Evolutionary conservation across 208 protist species (phyloP), one percentile per base, ranked within the genome.

Genomic region (Tritrichomonas foetus): DNA sequence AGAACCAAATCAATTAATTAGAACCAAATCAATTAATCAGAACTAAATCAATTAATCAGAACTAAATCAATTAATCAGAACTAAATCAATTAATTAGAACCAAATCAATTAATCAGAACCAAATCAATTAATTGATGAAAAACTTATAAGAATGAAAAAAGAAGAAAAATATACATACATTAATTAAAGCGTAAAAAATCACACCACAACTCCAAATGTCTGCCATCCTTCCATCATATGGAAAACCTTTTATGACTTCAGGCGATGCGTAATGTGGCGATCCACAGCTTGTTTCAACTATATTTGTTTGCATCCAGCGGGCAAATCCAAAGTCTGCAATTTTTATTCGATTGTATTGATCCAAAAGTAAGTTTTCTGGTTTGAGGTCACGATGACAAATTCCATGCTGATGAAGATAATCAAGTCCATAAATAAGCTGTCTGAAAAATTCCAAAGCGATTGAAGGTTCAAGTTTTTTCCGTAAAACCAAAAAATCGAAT

Each of bases 321-420:
- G 78, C 78, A 39, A 89, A 89, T 11, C 78, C 78, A 47, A 89
- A 89, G 30, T 89, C 78, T 16, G 27, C 78, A 20, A 89, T 89
- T 36, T 89, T 89, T 2, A 89, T 11, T 9, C 57, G 41, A 39
- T 89, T 57, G 1, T 14, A 44, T 16, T 27, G 14, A 57, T 89
- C 78, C 11, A 89, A 47, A 39, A 89, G 47, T 0, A 89, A 57
- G 47, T 89, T 89, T n/a, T 89, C 78, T 2, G 47, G 78, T 39
- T 89, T 89, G 11, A 89, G 78, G 57, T 89, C 78, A 27, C 78
- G 3, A 89, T 89, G 78, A n/a, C 78, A 89, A 57, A 89, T 53
- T 9, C 27, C 78, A 57, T 89, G 78, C 8, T 1, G 8, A 57
- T 89, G 78, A 1, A 89, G 16, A 47, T 89, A 89, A 20, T 89